Conservation (phyloP, 2,329 filamentous ascomycete genomes). For the Ramularia collo-cygni region DNA sequence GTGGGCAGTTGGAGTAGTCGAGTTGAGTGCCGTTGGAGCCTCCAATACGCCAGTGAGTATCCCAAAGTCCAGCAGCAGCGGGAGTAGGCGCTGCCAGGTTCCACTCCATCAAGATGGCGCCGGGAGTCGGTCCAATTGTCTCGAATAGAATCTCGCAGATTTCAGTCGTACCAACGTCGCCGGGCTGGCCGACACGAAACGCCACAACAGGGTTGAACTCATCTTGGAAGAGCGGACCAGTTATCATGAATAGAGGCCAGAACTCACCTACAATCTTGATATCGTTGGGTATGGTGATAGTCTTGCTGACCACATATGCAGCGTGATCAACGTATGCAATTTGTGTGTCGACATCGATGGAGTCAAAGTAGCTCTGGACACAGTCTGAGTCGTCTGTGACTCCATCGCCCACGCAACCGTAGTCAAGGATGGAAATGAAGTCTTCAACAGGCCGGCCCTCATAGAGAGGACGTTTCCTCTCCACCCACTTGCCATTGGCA, state of each 20-base stretch:
- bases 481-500: slow-evolving; percentile 61
- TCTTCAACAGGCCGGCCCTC: slow-evolving; percentile 55
- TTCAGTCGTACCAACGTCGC: slow-evolving; percentile 73
- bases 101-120: slow-evolving; percentile 85
- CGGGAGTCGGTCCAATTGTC: slow-evolving; percentile 73
- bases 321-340: slow-evolving; percentile 59
- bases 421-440: slow-evolving; percentile 59
- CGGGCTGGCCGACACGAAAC: slow-evolving; percentile 71
- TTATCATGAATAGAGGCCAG: slow-evolving; percentile 61
- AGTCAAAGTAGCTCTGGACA: slow-evolving; percentile 72
- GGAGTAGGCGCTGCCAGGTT: slow-evolving; percentile 63
- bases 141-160: slow-evolving; percentile 81
- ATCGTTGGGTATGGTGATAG: slow-evolving; percentile 42
- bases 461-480: slow-evolving; percentile 84
- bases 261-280: slow-evolving; percentile 51
- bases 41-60: slow-evolving; percentile 78
- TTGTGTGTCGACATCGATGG: slow-evolving; percentile 49
- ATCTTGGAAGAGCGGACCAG: slow-evolving; percentile 65
- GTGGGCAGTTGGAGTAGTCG: slow-evolving; percentile 69
- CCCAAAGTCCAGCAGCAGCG: slow-evolving; percentile 77
- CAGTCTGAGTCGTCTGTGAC: slow-evolving; percentile 76
- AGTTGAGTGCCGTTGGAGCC: slow-evolving; percentile 48
- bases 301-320: slow-evolving; percentile 53
- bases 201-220: slow-evolving; percentile 67
- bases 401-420: slow-evolving; percentile 71